Base-by-base conservation (phyloP, 2,329 filamentous ascomycete species). In the Apiospora rasikravindrae region DNA sequence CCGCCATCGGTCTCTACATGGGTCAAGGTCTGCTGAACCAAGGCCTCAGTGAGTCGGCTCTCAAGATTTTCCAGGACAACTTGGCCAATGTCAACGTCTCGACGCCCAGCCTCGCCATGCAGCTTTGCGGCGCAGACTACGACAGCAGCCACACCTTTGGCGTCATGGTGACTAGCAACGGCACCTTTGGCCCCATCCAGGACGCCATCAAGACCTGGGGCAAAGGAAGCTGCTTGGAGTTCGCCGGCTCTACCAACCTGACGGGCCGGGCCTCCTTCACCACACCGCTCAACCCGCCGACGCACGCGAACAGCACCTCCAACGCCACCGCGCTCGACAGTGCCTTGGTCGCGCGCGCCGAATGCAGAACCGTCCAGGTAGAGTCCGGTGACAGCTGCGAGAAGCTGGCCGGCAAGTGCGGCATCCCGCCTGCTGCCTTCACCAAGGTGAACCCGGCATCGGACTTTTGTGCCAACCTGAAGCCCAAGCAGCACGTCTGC, bases 1-100 rank as follows among this genome's bases (percentile, higher is more conserved):
- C 77, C 49, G 77, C 77, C 16, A 71, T 81, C 29, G 81, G 82
- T 66, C 47, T 83, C 61, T 83, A 83, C 71, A 78, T 83, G n/a
- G 82, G 82, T 73, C 77, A 76, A 72, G 77, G 73, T 70, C 73
- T 82, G 64, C 76, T 76, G 69, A 76, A 74, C 69, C 74, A 79
- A 73, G 75, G 75, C 70, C 64, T 81, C 29, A 76, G 74, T 70
- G 61, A 69, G 13, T 75, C 77, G 42, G 81, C 79, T 33, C 77
- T 83, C n/a, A 69, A 70, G 67, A 71, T 70, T 5, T 77, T 83
- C 10, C 69, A 81, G 67, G 71, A 79, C 57, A 76, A 73, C 51
- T 73, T 79, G 24, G 72, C 73, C 42, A 73, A 72, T 6, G 71
- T 78, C 69, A 71, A 78, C 45, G 71, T 77, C 68, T 73, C 75